Percentiles rank a stretch among this genome's conserved stretches.
phyloP scores from a whole-genome alignment of 495 filamentous ascomycete species.

The Cercophora scortea region DNA sequence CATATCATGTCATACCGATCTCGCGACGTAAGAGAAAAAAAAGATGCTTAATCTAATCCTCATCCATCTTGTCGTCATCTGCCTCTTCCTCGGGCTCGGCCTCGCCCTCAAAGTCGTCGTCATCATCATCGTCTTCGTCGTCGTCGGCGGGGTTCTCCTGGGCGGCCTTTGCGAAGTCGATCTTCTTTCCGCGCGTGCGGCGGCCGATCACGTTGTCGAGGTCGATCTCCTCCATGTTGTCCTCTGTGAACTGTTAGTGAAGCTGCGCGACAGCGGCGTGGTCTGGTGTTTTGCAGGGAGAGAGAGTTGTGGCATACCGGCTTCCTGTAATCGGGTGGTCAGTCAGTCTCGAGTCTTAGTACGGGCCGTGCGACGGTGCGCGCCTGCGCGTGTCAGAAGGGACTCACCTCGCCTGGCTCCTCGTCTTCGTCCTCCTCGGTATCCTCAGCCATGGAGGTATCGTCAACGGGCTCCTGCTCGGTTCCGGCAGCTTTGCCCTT shows the following conservation, averaged over 20 bases:
- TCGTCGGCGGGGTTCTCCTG: slow-evolving; percentile 57
- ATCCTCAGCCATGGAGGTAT: slow-evolving; percentile 62
- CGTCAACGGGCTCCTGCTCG: slow-evolving; percentile 34
- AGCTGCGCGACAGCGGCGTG: not conserved
- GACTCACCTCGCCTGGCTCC: slow-evolving; percentile 54
- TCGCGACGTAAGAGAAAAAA: not conserved
- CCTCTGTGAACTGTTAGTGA: slow-evolving; percentile 28
- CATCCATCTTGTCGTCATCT: slow-evolving; percentile 34
- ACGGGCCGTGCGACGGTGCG: not conserved
- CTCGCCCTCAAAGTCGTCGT: slow-evolving; percentile 45
- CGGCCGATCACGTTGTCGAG: slow-evolving; percentile 80
- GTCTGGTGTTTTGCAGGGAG: not conserved
- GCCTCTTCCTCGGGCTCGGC: slow-evolving; percentile 11
- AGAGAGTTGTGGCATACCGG: slow-evolving; percentile 26
- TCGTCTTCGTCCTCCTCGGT: slow-evolving; percentile 59
- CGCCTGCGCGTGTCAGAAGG: not conserved
- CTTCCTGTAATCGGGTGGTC: slow-evolving; percentile 15
- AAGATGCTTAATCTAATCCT: slow-evolving; percentile 25
- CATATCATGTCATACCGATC: not conserved
- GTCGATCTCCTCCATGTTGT: slow-evolving; percentile 87
- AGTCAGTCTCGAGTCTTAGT: slow-evolving; percentile 11
- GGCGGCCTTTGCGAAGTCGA: slow-evolving; percentile 79
- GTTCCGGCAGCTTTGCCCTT: slow-evolving; percentile 58
- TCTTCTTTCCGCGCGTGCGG: slow-evolving; percentile 77
- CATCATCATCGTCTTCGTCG: slow-evolving; percentile 76